Conservation (phyloP, 2,329 filamentous ascomycete genomes). For the Nemania abortiva region DNA sequence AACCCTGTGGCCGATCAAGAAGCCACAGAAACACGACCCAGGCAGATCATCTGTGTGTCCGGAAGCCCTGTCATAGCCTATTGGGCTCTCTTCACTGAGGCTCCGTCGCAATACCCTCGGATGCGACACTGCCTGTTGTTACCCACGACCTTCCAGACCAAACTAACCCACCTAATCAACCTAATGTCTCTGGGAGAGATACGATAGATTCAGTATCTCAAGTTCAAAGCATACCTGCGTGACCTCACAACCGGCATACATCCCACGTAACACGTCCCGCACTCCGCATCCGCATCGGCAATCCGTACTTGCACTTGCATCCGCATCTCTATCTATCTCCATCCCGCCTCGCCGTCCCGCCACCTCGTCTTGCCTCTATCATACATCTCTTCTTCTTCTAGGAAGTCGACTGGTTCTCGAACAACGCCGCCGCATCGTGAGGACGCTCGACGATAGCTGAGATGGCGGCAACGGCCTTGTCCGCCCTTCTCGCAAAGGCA, state of each 20-base stretch:
- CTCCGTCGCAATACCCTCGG: slow-evolving; percentile 33
- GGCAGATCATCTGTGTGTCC: slow-evolving; percentile 22
- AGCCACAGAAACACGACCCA: slow-evolving; percentile 41
- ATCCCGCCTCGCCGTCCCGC: slow-evolving; percentile 17
- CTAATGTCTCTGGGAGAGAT: neutral
- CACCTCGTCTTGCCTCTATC: neutral
- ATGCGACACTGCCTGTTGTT: slow-evolving; percentile 41
- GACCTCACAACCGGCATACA: neutral
- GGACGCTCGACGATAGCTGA: slow-evolving; percentile 35
- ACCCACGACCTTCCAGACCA: slow-evolving; percentile 21
- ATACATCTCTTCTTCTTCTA: slow-evolving; percentile 3
- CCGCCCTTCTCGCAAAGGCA: slow-evolving; percentile 50
- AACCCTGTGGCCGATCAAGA: slow-evolving; percentile 44
- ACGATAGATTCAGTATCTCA: slow-evolving; percentile 2
- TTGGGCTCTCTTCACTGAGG: neutral
- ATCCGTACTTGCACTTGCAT: slow-evolving; percentile 20
- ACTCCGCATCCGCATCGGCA: slow-evolving; percentile 12
- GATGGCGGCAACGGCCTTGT: slow-evolving; percentile 56
- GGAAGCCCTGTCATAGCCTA: neutral
- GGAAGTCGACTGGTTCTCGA: slow-evolving; percentile 31
- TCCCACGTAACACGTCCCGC: slow-evolving; percentile 1
- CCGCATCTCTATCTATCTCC: slow-evolving; percentile 19
- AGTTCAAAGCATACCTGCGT: slow-evolving; percentile 1
- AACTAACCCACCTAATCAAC: neutral
- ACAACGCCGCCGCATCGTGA: slow-evolving; percentile 42